Evolutionary conservation across 176 grass and related monocot genomes (phyloP).

Genomic region (Melocanna baccifera): DNA sequence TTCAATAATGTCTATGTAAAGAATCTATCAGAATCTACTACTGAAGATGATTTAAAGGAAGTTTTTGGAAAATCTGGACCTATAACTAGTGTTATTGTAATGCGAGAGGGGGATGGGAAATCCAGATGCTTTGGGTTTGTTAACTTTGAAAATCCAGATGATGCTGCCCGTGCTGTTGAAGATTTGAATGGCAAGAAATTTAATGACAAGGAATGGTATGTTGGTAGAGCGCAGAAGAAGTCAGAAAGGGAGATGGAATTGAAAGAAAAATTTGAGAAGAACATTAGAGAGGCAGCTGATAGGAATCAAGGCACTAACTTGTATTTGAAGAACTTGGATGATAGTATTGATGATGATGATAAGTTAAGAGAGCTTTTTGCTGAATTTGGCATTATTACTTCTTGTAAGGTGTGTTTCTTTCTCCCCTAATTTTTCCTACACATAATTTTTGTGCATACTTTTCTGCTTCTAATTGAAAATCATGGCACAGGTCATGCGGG

Average conservation of each 20-base stretch:
- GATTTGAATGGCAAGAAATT: slow-evolving; percentile 64
- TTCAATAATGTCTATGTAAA: slow-evolving; percentile 76
- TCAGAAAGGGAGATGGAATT: slow-evolving; percentile 59
- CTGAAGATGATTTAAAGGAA: slow-evolving; percentile 47
- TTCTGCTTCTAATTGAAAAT: background rate
- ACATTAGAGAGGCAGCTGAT: slow-evolving; percentile 51
- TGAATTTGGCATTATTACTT: slow-evolving; percentile 55
- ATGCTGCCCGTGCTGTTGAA: slow-evolving; percentile 52
- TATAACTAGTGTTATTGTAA: slow-evolving; percentile 64
- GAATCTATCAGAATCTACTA: slow-evolving; percentile 55
- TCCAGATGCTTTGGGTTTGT: slow-evolving; percentile 69
- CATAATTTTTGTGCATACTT: background rate
- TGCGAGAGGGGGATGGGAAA: slow-evolving; percentile 61
- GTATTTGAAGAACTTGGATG: slow-evolving; percentile 70
- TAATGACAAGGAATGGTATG: slow-evolving; percentile 68
- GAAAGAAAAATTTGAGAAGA: slow-evolving; percentile 66
- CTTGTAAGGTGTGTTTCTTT: slow-evolving; percentile 58
- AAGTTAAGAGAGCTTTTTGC: slow-evolving; percentile 57
- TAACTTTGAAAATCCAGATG: slow-evolving; percentile 63
- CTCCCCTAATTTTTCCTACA: background rate
- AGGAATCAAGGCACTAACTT: slow-evolving; percentile 60
- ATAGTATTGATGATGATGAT: slow-evolving; percentile 54
- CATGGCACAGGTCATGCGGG: slow-evolving; percentile 50
- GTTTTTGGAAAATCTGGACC: slow-evolving; percentile 50
- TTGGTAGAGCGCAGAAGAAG: slow-evolving; percentile 74